phyloP scores from a whole-genome alignment of 2,329 filamentous ascomycete genomes.

The Neonectria hederae region DNA sequence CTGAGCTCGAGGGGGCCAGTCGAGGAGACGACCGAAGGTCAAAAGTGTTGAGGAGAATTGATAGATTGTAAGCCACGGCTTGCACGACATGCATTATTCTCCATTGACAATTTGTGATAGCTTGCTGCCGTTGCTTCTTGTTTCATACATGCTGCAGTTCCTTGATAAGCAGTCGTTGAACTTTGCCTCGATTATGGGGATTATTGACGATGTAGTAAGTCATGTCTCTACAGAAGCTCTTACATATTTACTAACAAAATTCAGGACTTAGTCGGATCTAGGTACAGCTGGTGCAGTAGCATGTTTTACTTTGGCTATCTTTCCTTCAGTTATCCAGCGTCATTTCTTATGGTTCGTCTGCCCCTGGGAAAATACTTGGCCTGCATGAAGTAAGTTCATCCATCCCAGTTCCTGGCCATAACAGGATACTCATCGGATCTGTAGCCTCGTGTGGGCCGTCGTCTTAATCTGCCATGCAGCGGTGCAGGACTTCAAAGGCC shows the following conservation, averaged over 20 bases:
- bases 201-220: slow-evolving; percentile 33
- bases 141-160: slow-evolving; percentile 38
- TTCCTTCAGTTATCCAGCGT: slow-evolving; percentile 36
- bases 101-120: slow-evolving; percentile 1
- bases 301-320: slow-evolving; percentile 39
- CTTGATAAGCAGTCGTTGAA: slow-evolving; percentile 39
- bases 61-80: slow-evolving; percentile 20
- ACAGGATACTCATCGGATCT: background rate
- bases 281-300: slow-evolving; percentile 38
- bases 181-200: slow-evolving; percentile 38
- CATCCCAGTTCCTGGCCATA: fast-evolving
- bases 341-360: slow-evolving; percentile 35
- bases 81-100: too few species aligned
- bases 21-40: slow-evolving; percentile 5
- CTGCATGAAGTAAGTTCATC: slow-evolving; percentile 21
- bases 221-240: fast-evolving
- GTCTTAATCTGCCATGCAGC: slow-evolving; percentile 34
- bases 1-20: slow-evolving; percentile 14
- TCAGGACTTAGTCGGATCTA: slow-evolving; percentile 26
- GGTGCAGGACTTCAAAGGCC: slow-evolving; percentile 27
- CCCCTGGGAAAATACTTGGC: slow-evolving; percentile 34
- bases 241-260: background rate
- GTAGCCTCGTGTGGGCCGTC: slow-evolving; percentile 30
- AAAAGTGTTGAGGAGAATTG: slow-evolving; percentile 27
- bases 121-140: slow-evolving; percentile 32